A percentile compares a stretch with the other conserved stretches of the same genome.
phyloP scores from a whole-genome alignment of 2,329 filamentous ascomycete species.

The Clonostachys sp. region DNA sequence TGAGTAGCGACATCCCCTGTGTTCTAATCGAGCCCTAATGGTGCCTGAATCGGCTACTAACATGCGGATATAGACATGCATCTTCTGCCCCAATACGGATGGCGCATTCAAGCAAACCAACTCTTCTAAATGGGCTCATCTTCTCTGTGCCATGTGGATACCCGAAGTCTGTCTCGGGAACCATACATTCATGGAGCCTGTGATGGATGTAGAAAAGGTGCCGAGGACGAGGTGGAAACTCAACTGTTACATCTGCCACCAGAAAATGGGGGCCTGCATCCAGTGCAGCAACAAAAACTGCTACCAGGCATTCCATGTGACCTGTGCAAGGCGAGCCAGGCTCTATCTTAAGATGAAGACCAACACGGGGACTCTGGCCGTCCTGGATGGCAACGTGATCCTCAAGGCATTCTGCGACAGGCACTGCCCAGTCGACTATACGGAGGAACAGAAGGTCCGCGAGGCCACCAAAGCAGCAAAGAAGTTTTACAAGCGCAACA shows the following conservation, averaged over 20 bases:
- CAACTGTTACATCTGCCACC: slow-evolving; percentile 92
- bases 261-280: slow-evolving; percentile 97
- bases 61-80: slow-evolving; percentile 63
- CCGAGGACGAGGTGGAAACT: slow-evolving; percentile 92
- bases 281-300: slow-evolving; percentile 98
- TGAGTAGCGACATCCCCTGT: slow-evolving; percentile 31
- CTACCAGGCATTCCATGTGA: slow-evolving; percentile 96
- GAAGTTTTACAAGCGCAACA: slow-evolving; percentile 82
- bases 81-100: slow-evolving; percentile 97
- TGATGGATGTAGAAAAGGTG: slow-evolving; percentile 97
- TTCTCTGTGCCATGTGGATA: slow-evolving; percentile 97
- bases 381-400: slow-evolving; percentile 73
- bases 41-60: slow-evolving; percentile 7
- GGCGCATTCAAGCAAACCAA: slow-evolving; percentile 98
- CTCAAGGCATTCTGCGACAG: slow-evolving; percentile 95
- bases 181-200: slow-evolving; percentile 95
- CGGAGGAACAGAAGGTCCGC: slow-evolving; percentile 78
- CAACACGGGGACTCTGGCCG: slow-evolving; percentile 70
- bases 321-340: slow-evolving; percentile 82
- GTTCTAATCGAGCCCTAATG: background rate
- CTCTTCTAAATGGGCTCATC: slow-evolving; percentile 91
- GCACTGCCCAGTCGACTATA: slow-evolving; percentile 87
- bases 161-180: slow-evolving; percentile 95
- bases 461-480: slow-evolving; percentile 78
- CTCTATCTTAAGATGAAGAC: slow-evolving; percentile 97